Evolutionary conservation across 2,329 filamentous ascomycete genomes (phyloP), one percentile per base, ranked within the genome.

Genomic region (Pseudocercospora musae): DNA sequence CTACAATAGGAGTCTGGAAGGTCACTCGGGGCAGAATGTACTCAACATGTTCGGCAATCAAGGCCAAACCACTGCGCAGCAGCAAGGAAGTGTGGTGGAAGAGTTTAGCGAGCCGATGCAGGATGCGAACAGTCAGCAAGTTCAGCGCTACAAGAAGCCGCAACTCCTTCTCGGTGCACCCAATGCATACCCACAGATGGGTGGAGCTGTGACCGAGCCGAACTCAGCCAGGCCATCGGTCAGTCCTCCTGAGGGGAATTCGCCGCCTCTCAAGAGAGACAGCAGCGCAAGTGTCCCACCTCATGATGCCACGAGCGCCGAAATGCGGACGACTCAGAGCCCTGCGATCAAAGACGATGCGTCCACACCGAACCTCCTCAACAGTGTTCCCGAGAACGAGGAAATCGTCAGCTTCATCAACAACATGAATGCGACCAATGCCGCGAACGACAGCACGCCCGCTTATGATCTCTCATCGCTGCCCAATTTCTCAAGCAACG

Each of bases 1-100:
- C 46, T 99, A 98, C 78, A 90, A 96, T 66, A 89, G 96, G 72
- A 96, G 92, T 66, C 79, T 99, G 55, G 93, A 97, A 74, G 91
- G 93, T 37, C 89, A 94, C 70, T 88, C 85, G 18, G 82, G 86
- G 1, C 87, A 91, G 72, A 94, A 91, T 63, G 85, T 98, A 46
- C 87, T 90, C 60, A 93, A 96, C 69, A 89, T 96, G 73, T 90
- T 98, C 73, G 87, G 88, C 4, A 89, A 87, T 67, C 62, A 67
- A 44, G 52, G 54, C 2, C 67, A 70, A 46, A 66, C 62, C 40
- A 66, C 64, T 29, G 64, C 70, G 44, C 78, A 80, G 63, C 77
- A 77, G 13, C 84, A 84, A 67, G 83, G 85, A 20, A 86, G 84
- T 68, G 82, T 88, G 10, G 84, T 88, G 25, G 86, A 89, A 71